phyloP scores from a whole-genome alignment of 2,329 filamentous ascomycete genomes.

The Catunica adiposa region DNA sequence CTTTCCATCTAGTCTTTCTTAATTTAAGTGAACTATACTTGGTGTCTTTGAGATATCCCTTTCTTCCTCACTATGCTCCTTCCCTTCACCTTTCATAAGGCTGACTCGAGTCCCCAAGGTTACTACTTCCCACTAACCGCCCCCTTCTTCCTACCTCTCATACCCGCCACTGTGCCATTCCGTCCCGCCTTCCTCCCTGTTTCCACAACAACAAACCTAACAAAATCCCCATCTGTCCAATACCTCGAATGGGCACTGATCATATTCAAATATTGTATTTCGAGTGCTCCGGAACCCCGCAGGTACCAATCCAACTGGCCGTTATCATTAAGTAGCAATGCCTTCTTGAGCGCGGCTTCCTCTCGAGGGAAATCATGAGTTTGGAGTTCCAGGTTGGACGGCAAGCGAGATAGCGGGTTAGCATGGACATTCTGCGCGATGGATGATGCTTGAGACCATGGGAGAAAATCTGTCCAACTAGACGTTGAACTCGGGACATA shows the following conservation, averaged over 20 bases:
- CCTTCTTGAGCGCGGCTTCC: conserved; percentile 79
- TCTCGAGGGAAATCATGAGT: conserved; percentile 89
- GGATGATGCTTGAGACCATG: too few species aligned
- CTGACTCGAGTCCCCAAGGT: background rate
- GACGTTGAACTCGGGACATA: conserved; percentile 59
- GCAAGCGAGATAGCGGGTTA: conserved; percentile 26
- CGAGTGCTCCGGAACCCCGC: conserved; percentile 67
- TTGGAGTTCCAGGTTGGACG: conserved; percentile 69
- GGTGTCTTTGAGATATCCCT: too few species aligned
- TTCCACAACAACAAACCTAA: conserved; percentile 79
- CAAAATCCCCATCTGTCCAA: conserved; percentile 75
- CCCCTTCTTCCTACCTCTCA: background rate
- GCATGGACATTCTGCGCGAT: too few species aligned
- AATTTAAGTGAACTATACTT: too few species aligned
- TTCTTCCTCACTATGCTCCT: too few species aligned
- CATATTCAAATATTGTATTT: conserved; percentile 97
- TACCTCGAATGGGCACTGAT: conserved; percentile 88
- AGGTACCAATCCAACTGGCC: conserved; percentile 89
- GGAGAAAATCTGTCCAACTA: conserved; percentile 43
- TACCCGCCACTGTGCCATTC: conserved; percentile 8
- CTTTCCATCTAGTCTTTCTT: too few species aligned
- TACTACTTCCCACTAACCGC: background rate
- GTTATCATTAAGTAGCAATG: conserved; percentile 82
- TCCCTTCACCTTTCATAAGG: too few species aligned
- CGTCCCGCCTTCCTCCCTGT: conserved; percentile 49